Percentiles rank a stretch among this genome's conserved stretches.
These are phyloP conservation scores for Dothideomycetidae sp. DNA, from an alignment of 2,329 filamentous ascomycete species.

Conservation along the genomic window DNA sequence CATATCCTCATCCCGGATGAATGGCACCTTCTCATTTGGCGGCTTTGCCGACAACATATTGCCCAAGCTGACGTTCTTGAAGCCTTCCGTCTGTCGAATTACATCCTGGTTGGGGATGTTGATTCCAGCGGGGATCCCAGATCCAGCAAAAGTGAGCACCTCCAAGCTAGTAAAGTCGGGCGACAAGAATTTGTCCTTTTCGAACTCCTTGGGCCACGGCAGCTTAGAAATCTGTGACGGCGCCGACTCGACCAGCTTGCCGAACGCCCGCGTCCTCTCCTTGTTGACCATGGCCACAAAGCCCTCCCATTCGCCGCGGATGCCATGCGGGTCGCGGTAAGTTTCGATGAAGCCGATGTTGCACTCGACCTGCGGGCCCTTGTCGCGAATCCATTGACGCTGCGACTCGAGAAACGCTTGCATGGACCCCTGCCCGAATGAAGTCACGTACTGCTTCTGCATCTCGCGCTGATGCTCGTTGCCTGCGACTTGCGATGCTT, in stretches of 20 bases:
- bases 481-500: constrained; percentile 34
- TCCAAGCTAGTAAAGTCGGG: constrained; percentile 94
- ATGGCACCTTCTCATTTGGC: constrained; percentile 81
- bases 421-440: constrained; percentile 37
- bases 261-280: constrained; percentile 79
- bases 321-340: constrained; percentile 40
- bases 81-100: constrained; percentile 68
- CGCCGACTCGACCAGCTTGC: constrained; percentile 67
- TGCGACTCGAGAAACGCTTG: constrained; percentile 38
- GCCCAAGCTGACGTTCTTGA: constrained; percentile 87
- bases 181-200: constrained; percentile 90
- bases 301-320: constrained; percentile 40
- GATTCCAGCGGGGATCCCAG: constrained; percentile 45
- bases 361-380: constrained; percentile 36
- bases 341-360: constrained; percentile 43
- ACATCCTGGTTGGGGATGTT: constrained; percentile 51
- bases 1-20: constrained; percentile 67
- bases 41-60: constrained; percentile 88
- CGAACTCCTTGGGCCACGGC: constrained; percentile 77
- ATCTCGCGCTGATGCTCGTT: constrained; percentile 33
- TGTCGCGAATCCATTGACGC: constrained; percentile 40
- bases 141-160: constrained; percentile 64
- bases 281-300: constrained; percentile 59
- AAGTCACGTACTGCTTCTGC: constrained; percentile 29
- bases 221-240: constrained; percentile 74